phyloP scores from a whole-genome alignment of 208 protist species.

The Crithidia bombi region DNA sequence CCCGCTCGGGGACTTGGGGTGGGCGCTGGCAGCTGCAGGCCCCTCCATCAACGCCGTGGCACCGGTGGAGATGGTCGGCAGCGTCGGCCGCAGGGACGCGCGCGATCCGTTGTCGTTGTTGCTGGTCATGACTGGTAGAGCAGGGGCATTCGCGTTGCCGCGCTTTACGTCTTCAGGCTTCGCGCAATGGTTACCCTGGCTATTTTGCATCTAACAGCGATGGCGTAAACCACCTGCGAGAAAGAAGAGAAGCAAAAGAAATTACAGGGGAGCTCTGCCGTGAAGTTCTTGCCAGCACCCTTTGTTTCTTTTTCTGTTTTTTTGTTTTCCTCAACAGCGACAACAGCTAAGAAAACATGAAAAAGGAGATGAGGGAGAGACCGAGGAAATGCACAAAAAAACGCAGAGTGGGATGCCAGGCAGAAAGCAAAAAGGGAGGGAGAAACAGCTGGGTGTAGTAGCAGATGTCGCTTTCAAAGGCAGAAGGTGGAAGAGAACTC shows the following conservation, averaged over 20 bases:
- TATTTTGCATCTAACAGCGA: constrained; percentile 11
- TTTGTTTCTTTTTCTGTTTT: too few species aligned
- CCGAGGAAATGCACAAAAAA: constrained; percentile 2
- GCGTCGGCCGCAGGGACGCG: background rate
- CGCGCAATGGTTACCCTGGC: constrained; percentile 8
- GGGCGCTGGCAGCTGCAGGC: background rate
- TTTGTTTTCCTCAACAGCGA: too few species aligned
- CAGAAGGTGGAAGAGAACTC: too few species aligned
- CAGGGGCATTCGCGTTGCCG: background rate
- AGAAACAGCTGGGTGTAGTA: too few species aligned
- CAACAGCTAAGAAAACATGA: background rate
- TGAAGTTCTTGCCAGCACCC: too few species aligned
- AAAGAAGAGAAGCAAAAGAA: background rate
- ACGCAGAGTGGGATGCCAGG: background rate
- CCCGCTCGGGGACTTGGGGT: background rate
- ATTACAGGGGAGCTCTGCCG: too few species aligned
- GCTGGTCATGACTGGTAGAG: constrained; percentile 4
- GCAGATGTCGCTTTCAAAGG: too few species aligned
- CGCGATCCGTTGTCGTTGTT: background rate
- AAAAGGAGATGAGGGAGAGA: background rate
- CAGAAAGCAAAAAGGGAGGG: background rate
- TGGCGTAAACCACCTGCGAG: constrained; percentile 3
- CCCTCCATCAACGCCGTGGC: background rate
- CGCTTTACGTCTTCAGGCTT: constrained; percentile 5
- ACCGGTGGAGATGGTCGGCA: background rate